Conservation (phyloP, 495 filamentous ascomycete genomes). For the Penicillium tannophilum region DNA sequence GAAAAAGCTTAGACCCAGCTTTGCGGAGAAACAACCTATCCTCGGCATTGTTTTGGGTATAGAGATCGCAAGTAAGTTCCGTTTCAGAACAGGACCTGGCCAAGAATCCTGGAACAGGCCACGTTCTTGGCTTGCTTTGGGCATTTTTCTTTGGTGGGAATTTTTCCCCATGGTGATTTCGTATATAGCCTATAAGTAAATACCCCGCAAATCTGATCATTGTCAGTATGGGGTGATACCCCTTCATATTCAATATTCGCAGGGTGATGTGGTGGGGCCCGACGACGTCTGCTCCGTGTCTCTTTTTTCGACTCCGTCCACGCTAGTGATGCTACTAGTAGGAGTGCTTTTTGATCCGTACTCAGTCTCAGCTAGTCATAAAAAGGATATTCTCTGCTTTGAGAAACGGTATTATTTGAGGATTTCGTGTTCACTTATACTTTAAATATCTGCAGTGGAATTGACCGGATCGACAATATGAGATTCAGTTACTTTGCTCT, state of each 20-base stretch:
- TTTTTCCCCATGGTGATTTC: neutral
- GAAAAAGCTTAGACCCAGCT: slow-evolving; percentile 9
- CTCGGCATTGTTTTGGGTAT: neutral
- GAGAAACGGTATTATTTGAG: neutral
- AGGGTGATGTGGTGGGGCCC: neutral
- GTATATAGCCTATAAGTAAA: no score
- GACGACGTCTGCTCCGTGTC: slow-evolving; percentile 16
- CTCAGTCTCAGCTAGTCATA: neutral
- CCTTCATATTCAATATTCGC: neutral
- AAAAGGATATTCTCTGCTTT: neutral
- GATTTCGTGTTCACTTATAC: neutral
- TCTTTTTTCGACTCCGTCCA: slow-evolving; percentile 16
- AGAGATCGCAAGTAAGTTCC: neutral
- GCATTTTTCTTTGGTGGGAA: neutral
- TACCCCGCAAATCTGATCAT: slow-evolving; percentile 1
- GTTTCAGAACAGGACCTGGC: neutral
- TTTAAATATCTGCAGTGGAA: neutral
- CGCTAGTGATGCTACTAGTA: neutral
- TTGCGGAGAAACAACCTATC: slow-evolving; percentile 1
- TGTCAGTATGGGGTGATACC: neutral
- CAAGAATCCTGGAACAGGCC: neutral
- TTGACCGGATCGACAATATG: slow-evolving; percentile 20
- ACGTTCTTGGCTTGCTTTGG: neutral
- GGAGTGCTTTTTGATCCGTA: neutral
- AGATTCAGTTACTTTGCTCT: slow-evolving; percentile 26